Conservation (phyloP, 805 yeast species). For the Candida boleticola region DNA sequence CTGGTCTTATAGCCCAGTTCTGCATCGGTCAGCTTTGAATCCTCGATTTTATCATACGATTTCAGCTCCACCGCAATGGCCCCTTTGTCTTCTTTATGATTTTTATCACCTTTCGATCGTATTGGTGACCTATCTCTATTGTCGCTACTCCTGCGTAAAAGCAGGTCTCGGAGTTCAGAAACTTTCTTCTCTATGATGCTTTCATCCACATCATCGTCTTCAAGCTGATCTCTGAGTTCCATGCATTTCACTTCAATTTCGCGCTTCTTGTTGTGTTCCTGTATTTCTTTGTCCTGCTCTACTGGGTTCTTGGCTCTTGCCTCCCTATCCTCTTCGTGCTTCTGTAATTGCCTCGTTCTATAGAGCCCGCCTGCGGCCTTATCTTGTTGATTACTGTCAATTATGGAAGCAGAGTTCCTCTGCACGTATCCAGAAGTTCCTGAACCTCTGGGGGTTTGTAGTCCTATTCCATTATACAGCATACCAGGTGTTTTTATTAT, state of each 20-base stretch:
- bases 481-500: too few relatives aligned
- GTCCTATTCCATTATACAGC: slow-evolving; percentile 61
- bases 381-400: slow-evolving; percentile 16
- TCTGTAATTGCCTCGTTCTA: slow-evolving; percentile 29
- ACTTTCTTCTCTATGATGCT: slow-evolving; percentile 23
- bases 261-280: slow-evolving; percentile 35
- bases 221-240: slow-evolving; percentile 51
- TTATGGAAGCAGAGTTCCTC: slow-evolving; percentile 32
- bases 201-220: slow-evolving; percentile 44
- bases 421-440: slow-evolving; percentile 65
- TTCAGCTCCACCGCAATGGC: too few relatives aligned
- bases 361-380: slow-evolving; percentile 34
- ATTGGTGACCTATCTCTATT: background rate
- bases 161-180: slow-evolving; percentile 12
- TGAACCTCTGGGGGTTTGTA: slow-evolving; percentile 56
- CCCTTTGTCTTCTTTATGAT: slow-evolving; percentile 10
- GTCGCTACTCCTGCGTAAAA: background rate
- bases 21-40: background rate
- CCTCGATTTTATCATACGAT: background rate
- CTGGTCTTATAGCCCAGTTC: background rate
- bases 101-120: slow-evolving; percentile 4
- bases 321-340: slow-evolving; percentile 13
- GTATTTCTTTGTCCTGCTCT: slow-evolving; percentile 17
- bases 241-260: slow-evolving; percentile 45
- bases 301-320: slow-evolving; percentile 9